These are phyloP conservation scores for Colletotrichum scovillei DNA, from an alignment of 2,329 filamentous ascomycete genomes.

Conservation along the genomic window DNA sequence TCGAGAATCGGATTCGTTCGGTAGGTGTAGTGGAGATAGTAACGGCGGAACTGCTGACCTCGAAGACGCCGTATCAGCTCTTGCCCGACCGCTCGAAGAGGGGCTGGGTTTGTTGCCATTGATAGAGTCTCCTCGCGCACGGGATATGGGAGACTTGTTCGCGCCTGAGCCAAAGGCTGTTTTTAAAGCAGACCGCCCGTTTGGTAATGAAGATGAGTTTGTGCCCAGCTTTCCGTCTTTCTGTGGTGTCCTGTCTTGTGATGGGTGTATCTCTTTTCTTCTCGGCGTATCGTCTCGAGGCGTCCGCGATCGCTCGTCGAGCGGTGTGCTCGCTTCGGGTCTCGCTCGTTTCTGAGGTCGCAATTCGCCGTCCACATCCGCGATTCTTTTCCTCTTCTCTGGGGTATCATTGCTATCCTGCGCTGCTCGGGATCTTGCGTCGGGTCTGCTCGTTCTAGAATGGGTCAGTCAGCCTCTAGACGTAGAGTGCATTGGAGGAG, in stretches of 20 bases:
- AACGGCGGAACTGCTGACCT: constrained; percentile 61
- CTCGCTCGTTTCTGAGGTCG: constrained; percentile 60
- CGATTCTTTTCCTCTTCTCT: constrained; percentile 59
- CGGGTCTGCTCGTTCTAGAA: constrained; percentile 18
- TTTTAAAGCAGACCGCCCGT: constrained; percentile 50
- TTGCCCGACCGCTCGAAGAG: constrained; percentile 49
- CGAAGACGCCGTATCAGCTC: constrained; percentile 47
- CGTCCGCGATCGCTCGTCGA: constrained; percentile 46
- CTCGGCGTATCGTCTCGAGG: constrained; percentile 48
- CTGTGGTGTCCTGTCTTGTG: constrained; percentile 43
- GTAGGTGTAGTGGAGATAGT: constrained; percentile 63
- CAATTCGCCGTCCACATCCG: constrained; percentile 56
- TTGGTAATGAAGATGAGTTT: constrained; percentile 45
- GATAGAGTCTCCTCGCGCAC: constrained; percentile 52
- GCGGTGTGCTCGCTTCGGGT: constrained; percentile 48
- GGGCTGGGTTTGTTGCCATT: constrained; percentile 55
- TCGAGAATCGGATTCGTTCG: constrained; percentile 46
- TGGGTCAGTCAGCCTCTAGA: constrained; percentile 3
- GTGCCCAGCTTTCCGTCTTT: constrained; percentile 43
- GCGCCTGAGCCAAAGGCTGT: constrained; percentile 40
- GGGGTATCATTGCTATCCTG: constrained; percentile 43
- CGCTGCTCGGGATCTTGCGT: constrained; percentile 7
- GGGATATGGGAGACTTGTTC: constrained; percentile 49
- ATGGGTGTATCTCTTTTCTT: constrained; percentile 41
- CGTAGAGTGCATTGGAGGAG: not conserved